Evolutionary conservation across 2,329 filamentous ascomycete species (phyloP), one percentile per base, ranked within the genome.

Genomic region (Teratosphaeria gauchensis): DNA sequence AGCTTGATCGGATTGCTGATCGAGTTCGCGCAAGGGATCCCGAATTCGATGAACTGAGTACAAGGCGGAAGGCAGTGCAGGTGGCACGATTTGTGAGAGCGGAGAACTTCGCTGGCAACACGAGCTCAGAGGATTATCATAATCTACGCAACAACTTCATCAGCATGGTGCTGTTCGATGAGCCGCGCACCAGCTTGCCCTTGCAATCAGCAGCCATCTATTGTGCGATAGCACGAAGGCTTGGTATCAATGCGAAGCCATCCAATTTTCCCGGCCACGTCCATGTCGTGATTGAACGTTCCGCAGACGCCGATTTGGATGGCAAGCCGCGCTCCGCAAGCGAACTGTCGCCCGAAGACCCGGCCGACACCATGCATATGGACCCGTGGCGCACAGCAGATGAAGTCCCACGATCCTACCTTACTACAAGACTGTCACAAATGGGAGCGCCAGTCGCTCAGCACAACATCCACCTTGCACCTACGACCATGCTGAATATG

Each of bases 191-290:
- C 31, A 92, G 91, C 1, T 79, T 96, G 8, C 94, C 92, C 1
- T 80, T 96, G 55, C 87, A 96, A 61, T 94, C 90, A 1, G 87
- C 87, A 58, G 87, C 87, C 60, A 95, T 97, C 62, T 99, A 87
- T 74, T 94, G 88, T 68, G 86, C 85, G 59, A 73, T 97, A 16
- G 92, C 90, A 0, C 80, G 83, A 57, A 82, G 88, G 42, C 71
- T 96, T 12, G 88, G 87, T 1, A 73, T 99, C 53, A 81, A 87
- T 65, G 90, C 92, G 0, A 83, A 84, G 35, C 90, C 89, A 57
- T 92, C 89, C 65, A 86, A 87, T 51, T 89, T 92, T 67, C 90
- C 92, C 3, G 88, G 84, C 63, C 91, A 96, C 69, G 89, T 96
- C 14, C 87, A 95, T 69, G 88, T 85, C 19, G 84, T 95, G 56